phyloP scores from a whole-genome alignment of 1,284 basidiomycete genomes.

The Irpex sp. region DNA sequence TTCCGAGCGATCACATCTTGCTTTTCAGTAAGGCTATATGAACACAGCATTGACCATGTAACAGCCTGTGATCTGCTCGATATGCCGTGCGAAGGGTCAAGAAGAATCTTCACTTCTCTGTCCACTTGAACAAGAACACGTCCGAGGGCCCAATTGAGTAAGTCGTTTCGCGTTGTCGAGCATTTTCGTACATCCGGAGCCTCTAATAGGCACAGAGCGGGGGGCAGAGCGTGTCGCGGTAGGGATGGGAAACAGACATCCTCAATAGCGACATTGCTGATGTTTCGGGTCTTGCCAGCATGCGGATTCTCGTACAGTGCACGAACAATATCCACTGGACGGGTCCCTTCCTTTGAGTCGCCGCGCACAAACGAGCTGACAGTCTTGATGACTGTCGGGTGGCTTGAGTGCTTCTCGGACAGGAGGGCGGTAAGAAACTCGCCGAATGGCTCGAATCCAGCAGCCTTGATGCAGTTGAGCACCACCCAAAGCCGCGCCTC shows the following conservation, averaged over 20 bases:
- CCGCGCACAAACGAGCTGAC: neutral
- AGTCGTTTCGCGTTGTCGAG: neutral
- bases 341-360: neutral
- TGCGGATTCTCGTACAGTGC: neutral
- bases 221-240: neutral
- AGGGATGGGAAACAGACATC: neutral
- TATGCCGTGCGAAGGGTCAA: neutral
- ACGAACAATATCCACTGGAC: neutral
- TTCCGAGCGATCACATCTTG: neutral
- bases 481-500: neutral
- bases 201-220: neutral
- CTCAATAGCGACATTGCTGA: neutral
- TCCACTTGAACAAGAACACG: neutral
- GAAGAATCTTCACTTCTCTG: neutral
- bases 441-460: neutral
- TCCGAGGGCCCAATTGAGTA: neutral
- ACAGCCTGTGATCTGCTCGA: neutral
- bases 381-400: neutral
- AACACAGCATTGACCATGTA: neutral
- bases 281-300: neutral
- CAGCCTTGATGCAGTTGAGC: neutral
- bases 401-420: neutral
- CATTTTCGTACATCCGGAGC: neutral
- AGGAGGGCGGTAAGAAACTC: neutral
- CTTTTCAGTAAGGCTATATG: neutral